Evolutionary conservation across 768 basidiomycete species (phyloP).

Genomic region (Trametes sanguinea): DNA sequence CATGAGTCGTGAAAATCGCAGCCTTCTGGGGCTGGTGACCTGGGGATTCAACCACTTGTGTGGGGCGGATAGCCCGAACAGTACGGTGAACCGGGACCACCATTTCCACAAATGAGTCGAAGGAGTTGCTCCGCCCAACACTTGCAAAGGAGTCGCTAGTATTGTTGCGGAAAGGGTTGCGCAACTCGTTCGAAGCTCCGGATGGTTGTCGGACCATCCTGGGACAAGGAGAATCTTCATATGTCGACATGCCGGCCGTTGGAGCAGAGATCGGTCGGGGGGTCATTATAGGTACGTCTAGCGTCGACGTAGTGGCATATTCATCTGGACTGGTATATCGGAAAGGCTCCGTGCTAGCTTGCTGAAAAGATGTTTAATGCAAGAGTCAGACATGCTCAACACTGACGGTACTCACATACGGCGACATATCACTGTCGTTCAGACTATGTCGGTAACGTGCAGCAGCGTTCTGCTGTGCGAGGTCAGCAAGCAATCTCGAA

Average conservation of each 20-base stretch:
- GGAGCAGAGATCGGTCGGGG: too few relatives aligned
- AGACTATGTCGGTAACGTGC: slow-evolving; percentile 2
- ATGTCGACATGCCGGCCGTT: background rate
- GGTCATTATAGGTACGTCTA: too few relatives aligned
- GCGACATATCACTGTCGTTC: background rate
- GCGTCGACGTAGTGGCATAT: background rate
- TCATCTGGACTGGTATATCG: background rate
- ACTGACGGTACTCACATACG: background rate
- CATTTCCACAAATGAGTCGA: slow-evolving; percentile 10
- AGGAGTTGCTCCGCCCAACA: background rate
- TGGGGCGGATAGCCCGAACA: slow-evolving; percentile 4
- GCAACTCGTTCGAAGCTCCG: slow-evolving; percentile 2
- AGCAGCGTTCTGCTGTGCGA: background rate
- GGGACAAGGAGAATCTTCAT: background rate
- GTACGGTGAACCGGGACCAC: slow-evolving; percentile 8
- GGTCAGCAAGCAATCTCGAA: too few relatives aligned
- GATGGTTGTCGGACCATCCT: background rate
- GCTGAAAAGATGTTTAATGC: background rate
- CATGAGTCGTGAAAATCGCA: slow-evolving; percentile 5
- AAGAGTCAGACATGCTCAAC: background rate
- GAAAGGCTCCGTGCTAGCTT: background rate
- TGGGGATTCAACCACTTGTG: background rate
- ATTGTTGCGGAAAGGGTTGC: slow-evolving; percentile 15
- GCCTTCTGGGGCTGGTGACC: slow-evolving; percentile 6
- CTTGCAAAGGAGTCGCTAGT: slow-evolving; percentile 4